Base-by-base conservation (phyloP, 2,329 filamentous ascomycete species). In the Fusarium sororula region DNA sequence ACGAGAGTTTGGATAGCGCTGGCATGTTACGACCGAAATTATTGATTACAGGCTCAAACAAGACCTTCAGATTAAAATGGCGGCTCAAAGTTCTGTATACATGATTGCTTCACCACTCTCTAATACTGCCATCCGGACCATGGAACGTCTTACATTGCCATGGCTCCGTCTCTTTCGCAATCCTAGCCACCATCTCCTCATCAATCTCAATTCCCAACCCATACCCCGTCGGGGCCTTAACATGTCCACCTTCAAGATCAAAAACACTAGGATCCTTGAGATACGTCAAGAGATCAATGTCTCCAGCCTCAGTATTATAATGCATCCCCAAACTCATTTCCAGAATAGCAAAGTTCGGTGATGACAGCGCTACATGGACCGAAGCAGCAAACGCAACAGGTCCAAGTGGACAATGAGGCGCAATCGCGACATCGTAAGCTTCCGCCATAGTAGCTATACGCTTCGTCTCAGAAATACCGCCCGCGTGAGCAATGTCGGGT, bases 241-340 rank as follows among this genome's bases (percentile, higher is more conserved):
- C 88, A 78, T 90, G 92, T 0, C 92, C 92, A 50, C 89, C 87
- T n/a, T 87, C 85, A 11, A 94, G 89, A 45, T 89, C 84, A 85
- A 92, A 94, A 0, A 93, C 88, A 56, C 88, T 86, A 0, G 89
- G 86, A 74, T 94, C 89, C 77, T 88, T 89, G 5, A 90, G 85
- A 78, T 94, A 94, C 32, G 88, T 92, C 18, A 88, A 88, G 62
- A 93, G 83, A 78, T 94, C 92, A 74, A 90, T 85, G 5, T 89
- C 86, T 4, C 89, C 90, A 3, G 86, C 86, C 4, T 89, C 90
- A 0, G 86, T 88, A 75, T 95, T 95, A 79, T 95, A 95, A 79
- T 95, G 93, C 75, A 95, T 95, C 0, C 93, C 93, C 37, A 94
- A 78, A 60, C 90, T 92, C 93, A 94, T 94, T 81, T 95, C 93